These are phyloP conservation scores for Paramyrothecium sp. DNA, from an alignment of 2,329 filamentous ascomycete genomes.

Conservation along the genomic window DNA sequence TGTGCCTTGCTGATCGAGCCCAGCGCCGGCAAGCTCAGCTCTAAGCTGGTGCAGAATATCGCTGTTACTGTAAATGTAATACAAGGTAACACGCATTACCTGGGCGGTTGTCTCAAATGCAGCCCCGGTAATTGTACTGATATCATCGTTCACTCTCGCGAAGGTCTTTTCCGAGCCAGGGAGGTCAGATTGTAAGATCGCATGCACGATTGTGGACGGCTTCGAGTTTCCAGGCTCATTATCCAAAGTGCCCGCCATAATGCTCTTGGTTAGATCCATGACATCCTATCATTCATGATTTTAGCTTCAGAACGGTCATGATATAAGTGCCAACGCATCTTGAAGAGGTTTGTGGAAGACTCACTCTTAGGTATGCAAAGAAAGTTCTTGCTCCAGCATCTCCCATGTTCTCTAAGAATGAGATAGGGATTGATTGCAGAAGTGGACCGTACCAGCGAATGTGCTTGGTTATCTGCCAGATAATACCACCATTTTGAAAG, in stretches of 20 bases:
- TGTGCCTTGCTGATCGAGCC: slow-evolving; percentile 13
- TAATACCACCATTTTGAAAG: slow-evolving; percentile 3
- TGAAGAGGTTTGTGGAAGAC: background rate
- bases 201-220: slow-evolving; percentile 23
- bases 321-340: too few relatives aligned
- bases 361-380: background rate
- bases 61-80: slow-evolving; percentile 30
- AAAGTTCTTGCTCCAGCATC: background rate
- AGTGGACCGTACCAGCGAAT: slow-evolving; percentile 1
- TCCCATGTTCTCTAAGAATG: background rate
- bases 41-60: slow-evolving; percentile 23
- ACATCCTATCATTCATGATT: background rate
- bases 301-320: background rate
- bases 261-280: background rate
- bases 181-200: slow-evolving; percentile 23
- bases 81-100: slow-evolving; percentile 29
- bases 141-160: slow-evolving; percentile 28
- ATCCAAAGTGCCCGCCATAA: background rate
- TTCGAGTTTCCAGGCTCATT: background rate
- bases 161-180: slow-evolving; percentile 29
- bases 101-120: slow-evolving; percentile 35
- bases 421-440: slow-evolving; percentile 15
- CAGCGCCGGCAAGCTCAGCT: slow-evolving; percentile 25
- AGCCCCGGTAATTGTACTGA: slow-evolving; percentile 26
- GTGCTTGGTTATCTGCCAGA: slow-evolving; percentile 12